Evolutionary conservation across 306 rosid genomes (phyloP).

Genomic region (Cicer judaicum): DNA sequence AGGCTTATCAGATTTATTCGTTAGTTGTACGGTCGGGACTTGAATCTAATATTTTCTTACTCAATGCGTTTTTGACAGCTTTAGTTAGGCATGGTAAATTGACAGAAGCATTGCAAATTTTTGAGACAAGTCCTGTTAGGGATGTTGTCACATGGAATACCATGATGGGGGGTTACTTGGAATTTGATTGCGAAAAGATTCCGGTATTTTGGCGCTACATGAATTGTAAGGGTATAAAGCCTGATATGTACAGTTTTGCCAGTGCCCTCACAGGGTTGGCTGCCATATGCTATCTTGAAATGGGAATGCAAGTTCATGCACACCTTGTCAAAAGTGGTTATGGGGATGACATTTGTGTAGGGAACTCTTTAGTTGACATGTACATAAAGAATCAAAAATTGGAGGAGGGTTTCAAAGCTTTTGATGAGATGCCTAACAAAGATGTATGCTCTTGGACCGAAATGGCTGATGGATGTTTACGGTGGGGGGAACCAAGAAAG

Average conservation of each 20-base stretch:
- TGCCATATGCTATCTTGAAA: slow-evolving; percentile 53
- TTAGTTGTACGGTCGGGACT: slow-evolving; percentile 64
- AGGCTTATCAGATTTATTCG: slow-evolving; percentile 61
- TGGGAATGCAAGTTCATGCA: slow-evolving; percentile 73
- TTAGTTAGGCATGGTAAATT: slow-evolving; percentile 65
- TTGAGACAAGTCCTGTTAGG: slow-evolving; percentile 51
- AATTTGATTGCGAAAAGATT: slow-evolving; percentile 48
- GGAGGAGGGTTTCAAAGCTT: slow-evolving; percentile 65
- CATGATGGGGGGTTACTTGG: slow-evolving; percentile 70
- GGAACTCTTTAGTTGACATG: slow-evolving; percentile 73
- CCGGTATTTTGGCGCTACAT: slow-evolving; percentile 65
- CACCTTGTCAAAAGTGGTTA: slow-evolving; percentile 67
- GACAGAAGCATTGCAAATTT: slow-evolving; percentile 55
- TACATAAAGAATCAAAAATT: slow-evolving; percentile 62
- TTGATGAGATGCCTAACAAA: slow-evolving; percentile 64
- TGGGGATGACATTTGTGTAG: slow-evolving; percentile 66
- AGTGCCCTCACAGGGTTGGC: slow-evolving; percentile 69
- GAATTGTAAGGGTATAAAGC: slow-evolving; percentile 53
- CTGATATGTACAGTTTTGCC: slow-evolving; percentile 69
- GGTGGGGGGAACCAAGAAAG: slow-evolving; percentile 62
- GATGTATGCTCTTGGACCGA: slow-evolving; percentile 83
- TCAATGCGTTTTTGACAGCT: slow-evolving; percentile 61
- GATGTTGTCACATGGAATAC: slow-evolving; percentile 81
- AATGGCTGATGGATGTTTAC: slow-evolving; percentile 75
- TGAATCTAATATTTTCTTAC: slow-evolving; percentile 60